A percentile compares a stretch with the other conserved stretches of the same genome.
Evolutionary conservation across 345 rosid species (phyloP).

Genomic region (Euphorbia pulcherrima): DNA sequence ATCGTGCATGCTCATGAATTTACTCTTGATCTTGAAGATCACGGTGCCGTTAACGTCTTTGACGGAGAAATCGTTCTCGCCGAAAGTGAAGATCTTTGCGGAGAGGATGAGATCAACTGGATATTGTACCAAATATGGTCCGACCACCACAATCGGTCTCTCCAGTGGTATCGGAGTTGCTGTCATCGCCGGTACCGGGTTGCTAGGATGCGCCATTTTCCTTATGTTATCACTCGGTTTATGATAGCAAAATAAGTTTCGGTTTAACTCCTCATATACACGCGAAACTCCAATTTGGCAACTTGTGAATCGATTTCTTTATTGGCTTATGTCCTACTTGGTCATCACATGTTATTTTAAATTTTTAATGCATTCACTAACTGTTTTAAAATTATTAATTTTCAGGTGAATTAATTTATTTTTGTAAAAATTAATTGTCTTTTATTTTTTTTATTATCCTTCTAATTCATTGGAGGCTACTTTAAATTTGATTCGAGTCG

Average conservation of each 20-base stretch:
- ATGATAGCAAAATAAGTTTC: neutral
- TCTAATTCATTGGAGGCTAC: no score
- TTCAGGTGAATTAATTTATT: no score
- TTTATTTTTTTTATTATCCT: no score
- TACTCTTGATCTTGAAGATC: slow-evolving; percentile 29
- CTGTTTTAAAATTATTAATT: no score
- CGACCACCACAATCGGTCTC: slow-evolving; percentile 25
- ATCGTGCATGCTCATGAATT: slow-evolving; percentile 22
- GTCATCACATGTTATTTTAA: no score
- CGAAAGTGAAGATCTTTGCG: slow-evolving; percentile 20
- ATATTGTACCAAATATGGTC: slow-evolving; percentile 24
- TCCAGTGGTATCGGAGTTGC: slow-evolving; percentile 16
- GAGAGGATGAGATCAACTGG: slow-evolving; percentile 27
- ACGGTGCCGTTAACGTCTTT: slow-evolving; percentile 18
- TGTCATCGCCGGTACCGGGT: slow-evolving; percentile 22
- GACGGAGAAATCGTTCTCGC: slow-evolving; percentile 25
- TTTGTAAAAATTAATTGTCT: no score
- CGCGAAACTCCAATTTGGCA: no score
- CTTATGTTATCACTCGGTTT: neutral
- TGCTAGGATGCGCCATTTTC: neutral
- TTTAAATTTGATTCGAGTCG: no score
- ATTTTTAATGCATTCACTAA: no score
- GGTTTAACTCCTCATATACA: no score
- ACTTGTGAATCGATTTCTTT: no score
- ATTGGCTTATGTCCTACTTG: no score